phyloP scores from a whole-genome alignment of 306 rosid genomes.

The Begonia masoniana region DNA sequence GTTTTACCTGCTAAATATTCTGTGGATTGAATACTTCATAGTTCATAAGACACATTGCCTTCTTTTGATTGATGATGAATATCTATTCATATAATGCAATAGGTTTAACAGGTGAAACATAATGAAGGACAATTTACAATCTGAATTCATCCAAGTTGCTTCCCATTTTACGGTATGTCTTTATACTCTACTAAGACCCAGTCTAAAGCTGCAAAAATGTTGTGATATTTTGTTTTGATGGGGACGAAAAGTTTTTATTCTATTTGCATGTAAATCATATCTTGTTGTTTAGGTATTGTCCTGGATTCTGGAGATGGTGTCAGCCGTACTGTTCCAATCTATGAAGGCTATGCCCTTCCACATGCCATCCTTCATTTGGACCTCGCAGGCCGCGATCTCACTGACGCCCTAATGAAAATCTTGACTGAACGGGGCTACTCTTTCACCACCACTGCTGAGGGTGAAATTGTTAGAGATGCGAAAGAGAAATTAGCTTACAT shows the following conservation, averaged over 20 bases:
- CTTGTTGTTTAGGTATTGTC: no score
- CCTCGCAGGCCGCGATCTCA: constrained; percentile 95
- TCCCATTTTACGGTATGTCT: not conserved
- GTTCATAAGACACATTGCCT: no score
- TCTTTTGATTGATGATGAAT: no score
- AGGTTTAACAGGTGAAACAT: no score
- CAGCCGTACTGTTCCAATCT: no score
- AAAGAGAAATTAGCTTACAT: constrained; percentile 88
- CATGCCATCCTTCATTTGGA: constrained; percentile 97
- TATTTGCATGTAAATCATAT: not conserved
- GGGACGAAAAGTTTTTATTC: not conserved
- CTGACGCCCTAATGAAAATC: constrained; percentile 89
- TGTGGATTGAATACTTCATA: no score
- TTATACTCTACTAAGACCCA: no score
- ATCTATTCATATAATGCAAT: no score
- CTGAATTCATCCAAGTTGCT: not conserved
- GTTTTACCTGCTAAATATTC: not conserved
- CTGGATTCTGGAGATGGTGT: constrained; percentile 97
- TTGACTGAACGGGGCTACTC: constrained; percentile 99
- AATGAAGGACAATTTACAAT: no score
- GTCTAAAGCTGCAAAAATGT: not conserved
- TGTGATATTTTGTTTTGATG: not conserved
- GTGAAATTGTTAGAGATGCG: constrained; percentile 91
- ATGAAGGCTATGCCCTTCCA: no score
- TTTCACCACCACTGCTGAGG: constrained; percentile 89